Conservation (phyloP, 768 basidiomycete species). For the Boletus speciosus region DNA sequence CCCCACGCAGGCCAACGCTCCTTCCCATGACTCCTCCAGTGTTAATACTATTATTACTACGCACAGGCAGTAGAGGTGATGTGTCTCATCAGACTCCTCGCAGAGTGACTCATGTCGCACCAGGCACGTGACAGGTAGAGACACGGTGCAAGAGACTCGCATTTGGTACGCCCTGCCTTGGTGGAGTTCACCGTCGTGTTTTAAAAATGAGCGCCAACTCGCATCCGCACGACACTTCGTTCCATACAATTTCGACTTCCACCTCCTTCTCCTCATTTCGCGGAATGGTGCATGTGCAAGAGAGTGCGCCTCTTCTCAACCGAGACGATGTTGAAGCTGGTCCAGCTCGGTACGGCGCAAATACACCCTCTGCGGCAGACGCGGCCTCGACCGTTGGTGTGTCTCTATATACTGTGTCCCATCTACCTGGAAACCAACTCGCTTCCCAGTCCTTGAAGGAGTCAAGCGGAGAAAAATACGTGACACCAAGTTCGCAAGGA, state of each 20-base stretch:
- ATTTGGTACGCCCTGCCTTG: not conserved
- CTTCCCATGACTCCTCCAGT: too few species aligned
- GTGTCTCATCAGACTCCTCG: too few species aligned
- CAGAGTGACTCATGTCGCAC: too few species aligned
- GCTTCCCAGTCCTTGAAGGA: conserved; percentile 7
- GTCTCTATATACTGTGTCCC: not conserved
- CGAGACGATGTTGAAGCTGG: conserved; percentile 28
- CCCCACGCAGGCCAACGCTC: too few species aligned
- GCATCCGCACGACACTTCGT: conserved; percentile 6
- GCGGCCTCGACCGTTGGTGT: conserved; percentile 20
- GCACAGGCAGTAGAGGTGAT: too few species aligned
- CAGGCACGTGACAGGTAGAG: not conserved
- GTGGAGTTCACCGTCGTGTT: not conserved
- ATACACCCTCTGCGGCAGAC: conserved; percentile 12
- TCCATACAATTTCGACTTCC: conserved; percentile 25
- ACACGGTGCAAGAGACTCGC: not conserved
- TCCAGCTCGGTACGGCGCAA: conserved; percentile 18
- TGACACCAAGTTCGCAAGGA: conserved; percentile 40
- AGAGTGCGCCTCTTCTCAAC: conserved; percentile 23
- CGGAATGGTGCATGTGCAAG: conserved; percentile 21
- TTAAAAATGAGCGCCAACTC: conserved; percentile 13
- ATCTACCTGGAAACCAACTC: not conserved
- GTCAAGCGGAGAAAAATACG: conserved; percentile 15
- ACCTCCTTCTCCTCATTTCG: conserved; percentile 28
- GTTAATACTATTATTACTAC: too few species aligned